phyloP scores from a whole-genome alignment of 2,329 filamentous ascomycete species.

The Claviceps sp. region DNA sequence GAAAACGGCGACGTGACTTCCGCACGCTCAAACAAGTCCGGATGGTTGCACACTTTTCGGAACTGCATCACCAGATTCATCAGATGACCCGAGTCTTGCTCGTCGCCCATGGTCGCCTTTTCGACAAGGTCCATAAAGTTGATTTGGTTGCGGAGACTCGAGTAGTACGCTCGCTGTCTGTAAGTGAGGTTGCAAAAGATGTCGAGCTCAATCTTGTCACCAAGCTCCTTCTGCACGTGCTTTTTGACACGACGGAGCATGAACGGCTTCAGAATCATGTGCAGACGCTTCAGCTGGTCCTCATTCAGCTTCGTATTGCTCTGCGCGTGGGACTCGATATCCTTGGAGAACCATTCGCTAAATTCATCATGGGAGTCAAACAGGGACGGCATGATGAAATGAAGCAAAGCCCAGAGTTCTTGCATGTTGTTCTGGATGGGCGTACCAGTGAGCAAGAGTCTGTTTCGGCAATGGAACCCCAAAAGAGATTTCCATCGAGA shows the following conservation, averaged over 20 bases:
- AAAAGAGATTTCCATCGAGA: constrained; percentile 94
- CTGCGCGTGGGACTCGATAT: constrained; percentile 95
- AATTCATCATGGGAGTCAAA: constrained; percentile 93
- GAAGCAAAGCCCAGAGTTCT: constrained; percentile 89
- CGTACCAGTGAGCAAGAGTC: constrained; percentile 85
- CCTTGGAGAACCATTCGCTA: constrained; percentile 88
- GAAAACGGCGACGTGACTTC: constrained; percentile 81
- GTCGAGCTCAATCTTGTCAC: constrained; percentile 95
- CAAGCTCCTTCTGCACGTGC: constrained; percentile 96
- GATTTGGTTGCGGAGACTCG: constrained; percentile 88
- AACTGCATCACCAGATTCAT: constrained; percentile 99
- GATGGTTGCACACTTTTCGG: constrained; percentile 97
- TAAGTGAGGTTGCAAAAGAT: constrained; percentile 96
- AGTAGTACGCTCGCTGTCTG: constrained; percentile 85
- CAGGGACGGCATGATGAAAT: constrained; percentile 99
- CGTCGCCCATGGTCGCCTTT: constrained; percentile 87
- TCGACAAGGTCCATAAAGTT: constrained; percentile 98
- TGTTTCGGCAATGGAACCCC: constrained; percentile 89
- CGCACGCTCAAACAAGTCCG: constrained; percentile 88
- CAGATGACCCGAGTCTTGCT: constrained; percentile 84
- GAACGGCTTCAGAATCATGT: constrained; percentile 98
- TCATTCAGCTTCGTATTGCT: constrained; percentile 99
- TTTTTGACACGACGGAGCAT: constrained; percentile 99
- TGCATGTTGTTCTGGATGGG: constrained; percentile 99
- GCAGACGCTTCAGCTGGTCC: constrained; percentile 87